Evolutionary conservation across 176 grass and related monocot species (phyloP).

Genomic region (Rhipidocladum racemiflorum): DNA sequence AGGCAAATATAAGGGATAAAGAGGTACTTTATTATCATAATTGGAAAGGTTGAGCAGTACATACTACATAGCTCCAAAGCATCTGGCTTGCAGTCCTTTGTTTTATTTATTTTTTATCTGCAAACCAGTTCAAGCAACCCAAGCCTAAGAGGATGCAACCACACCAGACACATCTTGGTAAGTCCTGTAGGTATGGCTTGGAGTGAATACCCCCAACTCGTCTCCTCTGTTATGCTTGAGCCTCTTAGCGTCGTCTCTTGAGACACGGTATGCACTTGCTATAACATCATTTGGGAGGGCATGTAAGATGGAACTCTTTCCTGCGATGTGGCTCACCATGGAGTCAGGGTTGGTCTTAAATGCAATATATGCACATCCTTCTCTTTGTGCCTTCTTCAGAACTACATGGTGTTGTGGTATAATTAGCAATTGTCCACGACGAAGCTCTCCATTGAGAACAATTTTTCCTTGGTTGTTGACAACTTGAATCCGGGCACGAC

Average conservation of each 20-base stretch:
- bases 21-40: not conserved
- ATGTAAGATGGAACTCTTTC: conserved; percentile 32
- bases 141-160: not conserved
- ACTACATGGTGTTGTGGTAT: conserved; percentile 42
- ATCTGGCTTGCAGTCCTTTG: not conserved
- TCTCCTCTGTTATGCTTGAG: conserved; percentile 39
- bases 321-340: conserved; percentile 29
- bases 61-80: not conserved
- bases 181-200: not conserved
- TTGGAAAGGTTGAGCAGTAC: not conserved
- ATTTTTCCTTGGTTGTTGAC: conserved; percentile 35
- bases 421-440: conserved; percentile 27
- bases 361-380: conserved; percentile 30
- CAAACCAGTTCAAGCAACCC: not conserved
- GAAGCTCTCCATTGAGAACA: conserved; percentile 29
- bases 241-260: conserved; percentile 34
- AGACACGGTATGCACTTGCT: conserved; percentile 30
- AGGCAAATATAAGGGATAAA: not conserved
- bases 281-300: conserved; percentile 30
- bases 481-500: conserved; percentile 22
- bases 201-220: conserved; percentile 24
- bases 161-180: not conserved
- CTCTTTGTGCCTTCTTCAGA: conserved; percentile 31
- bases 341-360: conserved; percentile 42
- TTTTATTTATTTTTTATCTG: not conserved